Evolutionary conservation across 805 yeast species (phyloP).

Genomic region (Schwanniomyces yamadae): DNA sequence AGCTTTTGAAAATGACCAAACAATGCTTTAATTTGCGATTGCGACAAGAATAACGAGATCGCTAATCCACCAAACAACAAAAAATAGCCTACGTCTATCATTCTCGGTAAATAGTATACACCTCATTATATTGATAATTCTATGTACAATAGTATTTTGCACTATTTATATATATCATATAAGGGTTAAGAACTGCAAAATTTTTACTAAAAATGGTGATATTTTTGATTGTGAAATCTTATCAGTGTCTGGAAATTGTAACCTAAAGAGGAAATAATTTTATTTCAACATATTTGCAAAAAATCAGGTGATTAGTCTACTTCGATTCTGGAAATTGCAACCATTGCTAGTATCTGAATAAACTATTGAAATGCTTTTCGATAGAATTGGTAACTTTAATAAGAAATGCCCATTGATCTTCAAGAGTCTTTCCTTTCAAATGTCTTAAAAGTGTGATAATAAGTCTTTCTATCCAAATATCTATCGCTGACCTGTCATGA

Average conservation of each 20-base stretch:
- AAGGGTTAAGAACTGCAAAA: not conserved
- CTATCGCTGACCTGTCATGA: constrained; percentile 8
- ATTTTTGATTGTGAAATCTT: not conserved
- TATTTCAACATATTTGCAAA: no score
- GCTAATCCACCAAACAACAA: constrained; percentile 12
- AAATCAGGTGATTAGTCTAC: no score
- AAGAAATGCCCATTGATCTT: constrained; percentile 1
- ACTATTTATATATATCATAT: not conserved
- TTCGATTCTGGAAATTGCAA: no score
- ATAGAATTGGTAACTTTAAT: not conserved
- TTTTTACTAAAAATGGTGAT: not conserved
- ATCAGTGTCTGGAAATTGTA: constrained; percentile 8
- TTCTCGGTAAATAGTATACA: no score
- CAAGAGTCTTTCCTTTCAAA: not conserved
- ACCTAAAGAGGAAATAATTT: constrained; percentile 7
- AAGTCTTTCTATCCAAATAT: constrained; percentile 14
- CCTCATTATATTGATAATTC: not conserved
- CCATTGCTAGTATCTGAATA: no score
- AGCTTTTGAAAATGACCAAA: not conserved
- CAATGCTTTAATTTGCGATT: constrained; percentile 7
- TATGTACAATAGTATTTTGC: not conserved
- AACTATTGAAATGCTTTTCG: constrained; percentile 1
- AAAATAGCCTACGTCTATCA: not conserved
- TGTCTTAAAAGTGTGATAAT: constrained; percentile 1
- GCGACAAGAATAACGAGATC: constrained; percentile 13